These are phyloP conservation scores for Syzygium grande DNA, from an alignment of 345 rosid genomes.

Conservation along the genomic window DNA sequence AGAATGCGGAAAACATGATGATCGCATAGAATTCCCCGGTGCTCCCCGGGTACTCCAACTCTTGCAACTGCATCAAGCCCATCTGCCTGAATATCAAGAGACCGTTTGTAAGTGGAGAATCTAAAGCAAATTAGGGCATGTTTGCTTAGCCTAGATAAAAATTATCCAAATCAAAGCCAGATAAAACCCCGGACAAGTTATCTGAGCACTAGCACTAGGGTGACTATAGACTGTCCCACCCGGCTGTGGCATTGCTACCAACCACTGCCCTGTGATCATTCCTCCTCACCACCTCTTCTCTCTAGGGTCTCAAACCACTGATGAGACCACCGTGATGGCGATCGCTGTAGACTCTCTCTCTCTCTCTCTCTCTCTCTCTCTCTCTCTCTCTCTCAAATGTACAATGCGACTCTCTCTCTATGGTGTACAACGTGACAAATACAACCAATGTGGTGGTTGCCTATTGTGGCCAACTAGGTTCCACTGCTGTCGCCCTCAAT, in stretches of 20 bases:
- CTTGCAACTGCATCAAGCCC: conserved; percentile 91
- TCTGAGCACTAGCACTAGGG: neutral
- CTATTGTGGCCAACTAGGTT: neutral
- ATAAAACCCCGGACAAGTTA: neutral
- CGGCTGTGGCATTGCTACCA: neutral
- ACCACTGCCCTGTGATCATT: neutral
- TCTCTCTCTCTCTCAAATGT: neutral
- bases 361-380: neutral
- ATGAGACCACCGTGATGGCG: neutral
- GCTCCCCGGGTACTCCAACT: conserved; percentile 93
- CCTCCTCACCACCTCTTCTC: neutral
- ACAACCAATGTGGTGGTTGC: neutral
- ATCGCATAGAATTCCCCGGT: conserved; percentile 79
- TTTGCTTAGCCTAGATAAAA: neutral
- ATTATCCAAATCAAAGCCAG: neutral
- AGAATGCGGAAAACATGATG: conserved; percentile 83
- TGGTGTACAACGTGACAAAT: neutral
- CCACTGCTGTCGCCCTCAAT: neutral
- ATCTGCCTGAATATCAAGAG: conserved; percentile 50
- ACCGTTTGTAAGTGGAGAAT: neutral
- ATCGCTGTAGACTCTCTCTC: neutral
- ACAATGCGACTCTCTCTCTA: neutral
- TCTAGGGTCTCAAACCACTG: neutral
- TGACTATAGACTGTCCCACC: neutral
- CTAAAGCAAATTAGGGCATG: neutral